These are phyloP conservation scores for Cyclostephanos invisitatus DNA, from an alignment of 108 stramenopile genomes.

Conservation along the genomic window DNA sequence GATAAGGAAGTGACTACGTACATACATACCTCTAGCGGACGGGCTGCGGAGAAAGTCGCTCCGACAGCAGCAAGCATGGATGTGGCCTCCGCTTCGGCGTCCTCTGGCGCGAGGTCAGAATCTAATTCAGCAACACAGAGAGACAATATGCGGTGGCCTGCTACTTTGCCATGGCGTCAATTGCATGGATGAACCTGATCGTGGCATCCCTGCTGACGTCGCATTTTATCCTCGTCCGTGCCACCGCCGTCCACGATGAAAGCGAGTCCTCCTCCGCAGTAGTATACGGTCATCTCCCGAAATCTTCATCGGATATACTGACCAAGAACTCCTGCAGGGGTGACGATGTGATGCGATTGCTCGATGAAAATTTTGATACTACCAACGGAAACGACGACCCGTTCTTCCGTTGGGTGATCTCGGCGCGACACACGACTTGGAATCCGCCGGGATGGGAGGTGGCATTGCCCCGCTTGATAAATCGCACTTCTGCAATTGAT, in stretches of 20 bases:
- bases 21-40: too few relatives aligned
- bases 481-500: neutral
- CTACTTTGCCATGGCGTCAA: neutral
- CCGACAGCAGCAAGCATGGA: too few relatives aligned
- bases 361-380: neutral
- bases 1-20: too few relatives aligned
- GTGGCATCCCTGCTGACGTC: neutral
- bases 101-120: too few relatives aligned
- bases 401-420: conserved; percentile 29
- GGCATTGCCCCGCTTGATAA: neutral
- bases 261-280: neutral
- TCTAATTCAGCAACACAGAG: too few relatives aligned
- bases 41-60: too few relatives aligned
- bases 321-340: conserved; percentile 6
- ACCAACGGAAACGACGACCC: conserved; percentile 3
- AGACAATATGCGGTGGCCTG: too few relatives aligned
- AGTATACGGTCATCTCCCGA: neutral
- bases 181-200: neutral
- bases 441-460: conserved; percentile 29
- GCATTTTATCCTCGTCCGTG: neutral
- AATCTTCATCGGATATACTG: conserved; percentile 24
- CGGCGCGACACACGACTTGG: conserved; percentile 26
- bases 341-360: neutral
- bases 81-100: too few relatives aligned
- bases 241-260: neutral